Percentiles rank a stretch among this genome's conserved stretches.
Conservation (phyloP, 2,329 filamentous ascomycete species). For the Geosmithia morbida region DNA sequence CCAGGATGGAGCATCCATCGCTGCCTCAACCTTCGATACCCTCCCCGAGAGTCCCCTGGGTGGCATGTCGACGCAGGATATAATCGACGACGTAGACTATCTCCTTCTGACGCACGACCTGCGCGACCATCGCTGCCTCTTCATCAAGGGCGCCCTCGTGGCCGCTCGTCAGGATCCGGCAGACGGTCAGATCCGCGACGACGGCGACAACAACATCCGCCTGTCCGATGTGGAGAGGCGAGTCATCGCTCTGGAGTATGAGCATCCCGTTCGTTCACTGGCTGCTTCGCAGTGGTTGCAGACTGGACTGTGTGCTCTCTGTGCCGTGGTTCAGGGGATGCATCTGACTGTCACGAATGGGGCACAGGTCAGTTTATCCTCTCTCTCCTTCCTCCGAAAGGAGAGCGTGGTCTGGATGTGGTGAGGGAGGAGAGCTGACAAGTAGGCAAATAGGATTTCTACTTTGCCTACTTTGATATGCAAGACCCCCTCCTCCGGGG, state of each 20-base stretch:
- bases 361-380: slow-evolving; percentile 30
- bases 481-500: slow-evolving; percentile 29
- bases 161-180: slow-evolving; percentile 21
- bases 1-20: no score
- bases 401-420: slow-evolving; percentile 8
- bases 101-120: slow-evolving; percentile 10
- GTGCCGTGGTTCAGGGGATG: slow-evolving; percentile 48
- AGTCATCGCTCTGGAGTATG: slow-evolving; percentile 4
- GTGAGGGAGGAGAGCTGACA: slow-evolving; percentile 7
- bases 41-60: neutral
- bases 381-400: neutral
- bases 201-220: slow-evolving; percentile 2
- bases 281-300: slow-evolving; percentile 7
- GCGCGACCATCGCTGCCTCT: slow-evolving; percentile 16
- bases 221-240: slow-evolving; percentile 5
- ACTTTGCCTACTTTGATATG: slow-evolving; percentile 12
- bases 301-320: slow-evolving; percentile 7
- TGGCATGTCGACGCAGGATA: neutral
- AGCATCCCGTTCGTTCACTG: slow-evolving; percentile 5
- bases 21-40: no score
- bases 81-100: slow-evolving; percentile 12
- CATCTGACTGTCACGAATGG: slow-evolving; percentile 47
- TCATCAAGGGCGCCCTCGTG: slow-evolving; percentile 31
- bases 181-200: neutral
- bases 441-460: slow-evolving; percentile 19